phyloP scores from a whole-genome alignment of 2,329 filamentous ascomycete species.

The Colletotrichum lini region DNA sequence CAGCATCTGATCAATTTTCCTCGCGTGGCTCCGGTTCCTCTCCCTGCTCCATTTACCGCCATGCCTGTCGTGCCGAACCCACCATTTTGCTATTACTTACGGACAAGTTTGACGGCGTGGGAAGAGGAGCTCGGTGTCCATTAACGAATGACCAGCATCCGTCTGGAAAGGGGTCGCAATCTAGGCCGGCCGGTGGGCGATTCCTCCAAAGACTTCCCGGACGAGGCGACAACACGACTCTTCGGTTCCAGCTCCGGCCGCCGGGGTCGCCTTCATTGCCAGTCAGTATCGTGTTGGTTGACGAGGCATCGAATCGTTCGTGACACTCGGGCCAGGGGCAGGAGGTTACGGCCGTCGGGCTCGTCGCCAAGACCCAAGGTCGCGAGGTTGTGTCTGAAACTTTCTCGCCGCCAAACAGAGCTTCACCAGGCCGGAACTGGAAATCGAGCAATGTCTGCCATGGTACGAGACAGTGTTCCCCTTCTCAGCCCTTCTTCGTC shows the following conservation, averaged over 20 bases:
- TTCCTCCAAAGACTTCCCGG: not conserved
- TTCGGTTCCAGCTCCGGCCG: not conserved
- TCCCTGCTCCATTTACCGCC: not conserved
- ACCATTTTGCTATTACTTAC: not conserved
- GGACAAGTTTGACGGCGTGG: constrained; percentile 5
- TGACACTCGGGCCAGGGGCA: not conserved
- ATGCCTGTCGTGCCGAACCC: not conserved
- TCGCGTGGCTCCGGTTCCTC: not conserved
- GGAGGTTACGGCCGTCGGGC: not conserved
- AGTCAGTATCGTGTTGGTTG: not conserved
- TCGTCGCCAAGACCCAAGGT: not conserved
- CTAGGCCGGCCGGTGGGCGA: constrained; percentile 30
- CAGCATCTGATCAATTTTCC: constrained; percentile 42
- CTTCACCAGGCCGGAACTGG: not conserved
- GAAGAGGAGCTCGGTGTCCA: not conserved
- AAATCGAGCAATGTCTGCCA: constrained; percentile 26
- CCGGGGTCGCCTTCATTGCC: not conserved
- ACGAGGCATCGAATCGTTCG: not conserved
- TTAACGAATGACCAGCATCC: not conserved
- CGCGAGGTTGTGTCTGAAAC: constrained; percentile 5
- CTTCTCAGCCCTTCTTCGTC: constrained; percentile 17
- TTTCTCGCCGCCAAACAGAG: not conserved
- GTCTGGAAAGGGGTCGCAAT: not conserved
- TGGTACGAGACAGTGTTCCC: constrained; percentile 1
- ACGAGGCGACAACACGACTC: constrained; percentile 7